Evolutionary conservation across 805 yeast genomes (phyloP).

Genomic region (Cyberlindnera mrakii): DNA sequence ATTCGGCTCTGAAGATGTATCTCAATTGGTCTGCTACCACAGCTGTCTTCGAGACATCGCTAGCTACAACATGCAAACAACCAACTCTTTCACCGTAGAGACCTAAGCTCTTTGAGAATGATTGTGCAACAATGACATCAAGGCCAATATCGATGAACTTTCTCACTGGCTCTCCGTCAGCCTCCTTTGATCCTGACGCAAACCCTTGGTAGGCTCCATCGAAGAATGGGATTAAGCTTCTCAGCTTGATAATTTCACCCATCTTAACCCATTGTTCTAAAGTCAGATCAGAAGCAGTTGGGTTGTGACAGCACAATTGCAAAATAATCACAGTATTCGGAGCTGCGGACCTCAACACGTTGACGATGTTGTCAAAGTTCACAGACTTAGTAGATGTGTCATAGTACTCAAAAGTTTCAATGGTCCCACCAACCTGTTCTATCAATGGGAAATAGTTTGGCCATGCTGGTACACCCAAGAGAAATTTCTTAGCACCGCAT

Average conservation of each 20-base stretch:
- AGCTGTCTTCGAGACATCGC: neutral
- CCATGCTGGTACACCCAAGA: neutral
- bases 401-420: neutral
- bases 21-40: neutral
- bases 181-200: neutral
- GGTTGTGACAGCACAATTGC: neutral
- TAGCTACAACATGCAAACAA: neutral
- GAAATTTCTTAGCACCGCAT: neutral
- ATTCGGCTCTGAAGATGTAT: neutral
- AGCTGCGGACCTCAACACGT: no score
- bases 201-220: neutral
- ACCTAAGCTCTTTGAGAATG: neutral
- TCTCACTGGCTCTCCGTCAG: neutral
- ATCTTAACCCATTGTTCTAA: neutral
- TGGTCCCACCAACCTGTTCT: neutral
- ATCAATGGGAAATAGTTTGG: neutral
- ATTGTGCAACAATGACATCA: neutral
- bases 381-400: neutral
- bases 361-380: neutral
- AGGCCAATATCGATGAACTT: neutral
- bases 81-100: neutral
- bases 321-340: neutral
- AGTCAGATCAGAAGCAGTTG: neutral
- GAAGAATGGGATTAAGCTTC: neutral
- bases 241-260: neutral